Conservation (phyloP, 768 basidiomycete genomes). For the Phylloporus sp. region DNA sequence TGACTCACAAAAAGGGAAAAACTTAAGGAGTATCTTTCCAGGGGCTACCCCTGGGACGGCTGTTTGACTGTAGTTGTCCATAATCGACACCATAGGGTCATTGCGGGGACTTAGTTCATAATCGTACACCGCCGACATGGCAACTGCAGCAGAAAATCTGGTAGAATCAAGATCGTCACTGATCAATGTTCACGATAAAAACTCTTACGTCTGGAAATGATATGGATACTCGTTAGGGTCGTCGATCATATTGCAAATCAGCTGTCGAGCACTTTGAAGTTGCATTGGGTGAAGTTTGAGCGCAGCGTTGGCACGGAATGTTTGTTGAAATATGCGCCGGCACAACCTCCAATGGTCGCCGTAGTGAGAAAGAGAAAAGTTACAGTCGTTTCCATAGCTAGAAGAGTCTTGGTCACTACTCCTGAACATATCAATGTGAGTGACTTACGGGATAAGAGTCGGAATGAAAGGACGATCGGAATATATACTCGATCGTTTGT, state of each 20-base stretch:
- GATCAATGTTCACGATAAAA: background rate
- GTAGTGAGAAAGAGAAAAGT: background rate
- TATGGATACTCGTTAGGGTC: background rate
- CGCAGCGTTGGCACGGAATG: background rate
- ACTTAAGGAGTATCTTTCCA: background rate
- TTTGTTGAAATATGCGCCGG: slow-evolving; percentile 3
- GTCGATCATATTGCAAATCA: background rate
- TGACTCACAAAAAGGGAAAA: slow-evolving; percentile 16
- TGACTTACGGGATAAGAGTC: background rate
- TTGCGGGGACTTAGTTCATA: slow-evolving; percentile 9
- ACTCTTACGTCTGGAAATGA: slow-evolving; percentile 3
- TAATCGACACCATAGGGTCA: slow-evolving; percentile 8
- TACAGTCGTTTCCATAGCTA: background rate
- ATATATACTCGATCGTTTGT: background rate
- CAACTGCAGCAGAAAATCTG: slow-evolving; percentile 32
- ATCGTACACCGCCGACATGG: slow-evolving; percentile 11
- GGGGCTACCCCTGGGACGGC: background rate
- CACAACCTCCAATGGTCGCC: background rate
- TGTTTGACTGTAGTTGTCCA: background rate
- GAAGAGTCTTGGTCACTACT: background rate
- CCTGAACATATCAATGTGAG: background rate
- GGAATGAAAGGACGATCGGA: slow-evolving; percentile 2
- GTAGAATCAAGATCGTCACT: background rate
- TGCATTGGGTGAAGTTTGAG: background rate
- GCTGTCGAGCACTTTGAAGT: background rate